phyloP scores from a whole-genome alignment of 805 yeast genomes.

The Saturnispora bothae region DNA sequence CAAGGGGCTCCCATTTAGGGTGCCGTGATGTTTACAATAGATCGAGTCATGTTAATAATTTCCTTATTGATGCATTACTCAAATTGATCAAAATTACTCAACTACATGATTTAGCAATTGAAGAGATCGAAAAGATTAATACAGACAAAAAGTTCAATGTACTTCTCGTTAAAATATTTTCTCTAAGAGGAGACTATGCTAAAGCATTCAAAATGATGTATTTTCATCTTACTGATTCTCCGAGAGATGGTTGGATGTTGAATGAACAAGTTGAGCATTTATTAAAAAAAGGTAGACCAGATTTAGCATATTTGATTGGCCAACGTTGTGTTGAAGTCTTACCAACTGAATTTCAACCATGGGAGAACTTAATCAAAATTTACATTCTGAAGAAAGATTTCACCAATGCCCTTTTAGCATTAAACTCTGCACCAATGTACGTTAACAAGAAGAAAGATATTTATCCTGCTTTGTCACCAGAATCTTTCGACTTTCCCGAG shows the following conservation, averaged over 20 bases:
- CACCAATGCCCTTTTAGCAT: conserved; percentile 49
- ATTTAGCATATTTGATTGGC: conserved; percentile 50
- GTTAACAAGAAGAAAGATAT: conserved; percentile 36
- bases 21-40: conserved; percentile 26
- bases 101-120: conserved; percentile 31
- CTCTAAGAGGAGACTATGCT: conserved; percentile 34
- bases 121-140: conserved; percentile 23
- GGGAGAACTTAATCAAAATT: conserved; percentile 56
- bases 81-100: conserved; percentile 31
- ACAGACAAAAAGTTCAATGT: conserved; percentile 20
- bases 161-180: conserved; percentile 33
- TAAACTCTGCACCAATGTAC: conserved; percentile 71
- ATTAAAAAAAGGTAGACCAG: conserved; percentile 40
- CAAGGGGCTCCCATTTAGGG: conserved; percentile 39
- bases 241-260: conserved; percentile 50
- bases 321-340: conserved; percentile 49
- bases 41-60: conserved; percentile 35
- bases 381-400: conserved; percentile 48
- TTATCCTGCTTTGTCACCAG: conserved; percentile 33
- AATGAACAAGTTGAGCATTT: conserved; percentile 57
- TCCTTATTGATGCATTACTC: conserved; percentile 40
- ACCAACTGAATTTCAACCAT: conserved; percentile 68
- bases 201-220: conserved; percentile 37
- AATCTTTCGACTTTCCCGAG: conserved; percentile 35
- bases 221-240: conserved; percentile 28